These are phyloP conservation scores for Chlamydomonas applanata DNA, from an alignment of 139 green algal species.

Conservation along the genomic window DNA sequence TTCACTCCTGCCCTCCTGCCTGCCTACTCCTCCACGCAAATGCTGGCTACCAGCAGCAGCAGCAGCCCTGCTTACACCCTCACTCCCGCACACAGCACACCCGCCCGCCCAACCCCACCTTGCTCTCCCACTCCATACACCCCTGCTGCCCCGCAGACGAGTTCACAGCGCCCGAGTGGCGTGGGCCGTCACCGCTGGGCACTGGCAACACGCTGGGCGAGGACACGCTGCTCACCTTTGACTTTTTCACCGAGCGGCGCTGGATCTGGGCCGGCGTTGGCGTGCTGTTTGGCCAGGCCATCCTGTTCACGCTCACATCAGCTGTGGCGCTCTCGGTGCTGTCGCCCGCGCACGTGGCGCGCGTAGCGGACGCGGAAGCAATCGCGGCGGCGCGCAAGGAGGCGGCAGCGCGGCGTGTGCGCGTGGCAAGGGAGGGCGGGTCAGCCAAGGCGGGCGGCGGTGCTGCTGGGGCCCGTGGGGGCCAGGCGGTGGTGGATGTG, in stretches of 20 bases:
- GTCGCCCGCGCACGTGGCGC: conserved; percentile 5
- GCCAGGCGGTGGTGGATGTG: no score
- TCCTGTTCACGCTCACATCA: not conserved
- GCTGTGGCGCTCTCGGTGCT: conserved; percentile 2
- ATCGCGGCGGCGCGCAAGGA: conserved; percentile 11
- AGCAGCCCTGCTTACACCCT: no score
- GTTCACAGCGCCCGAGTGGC: not conserved
- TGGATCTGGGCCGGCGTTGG: conserved; percentile 37
- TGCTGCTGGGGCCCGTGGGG: no score
- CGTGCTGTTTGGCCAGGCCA: conserved; percentile 23
- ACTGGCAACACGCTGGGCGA: conserved; percentile 26
- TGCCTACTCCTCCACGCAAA: no score
- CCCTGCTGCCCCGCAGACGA: no score
- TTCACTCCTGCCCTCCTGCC: no score
- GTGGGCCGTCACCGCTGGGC: not conserved
- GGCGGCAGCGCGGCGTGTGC: conserved; percentile 9
- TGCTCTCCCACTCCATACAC: no score
- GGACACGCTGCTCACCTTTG: conserved; percentile 49
- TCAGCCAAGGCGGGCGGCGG: no score
- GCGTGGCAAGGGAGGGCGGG: no score
- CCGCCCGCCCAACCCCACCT: no score
- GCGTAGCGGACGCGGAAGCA: conserved; percentile 21
- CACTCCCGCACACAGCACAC: no score
- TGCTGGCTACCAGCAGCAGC: no score
- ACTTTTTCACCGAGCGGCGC: conserved; percentile 40